phyloP scores from a whole-genome alignment of 2,329 filamentous ascomycete species.

The Aspergillus ustus region DNA sequence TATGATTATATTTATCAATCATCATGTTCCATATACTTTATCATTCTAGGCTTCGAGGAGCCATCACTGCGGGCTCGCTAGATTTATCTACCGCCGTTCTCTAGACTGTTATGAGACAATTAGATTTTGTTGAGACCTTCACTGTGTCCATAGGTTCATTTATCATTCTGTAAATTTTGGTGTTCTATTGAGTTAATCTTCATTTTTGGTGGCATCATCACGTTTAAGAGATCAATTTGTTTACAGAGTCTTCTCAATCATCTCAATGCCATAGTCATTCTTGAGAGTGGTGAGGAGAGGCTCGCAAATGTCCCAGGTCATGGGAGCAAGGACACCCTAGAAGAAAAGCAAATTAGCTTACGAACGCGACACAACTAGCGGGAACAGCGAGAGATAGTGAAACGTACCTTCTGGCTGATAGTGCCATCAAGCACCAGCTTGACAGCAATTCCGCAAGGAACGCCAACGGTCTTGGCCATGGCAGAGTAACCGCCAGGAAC shows the following conservation, averaged over 20 bases:
- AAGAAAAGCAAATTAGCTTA: background rate
- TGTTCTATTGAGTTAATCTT: conserved; percentile 15
- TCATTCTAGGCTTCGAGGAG: too few species aligned
- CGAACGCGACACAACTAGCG: too few species aligned
- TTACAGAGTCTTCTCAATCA: conserved; percentile 68
- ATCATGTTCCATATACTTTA: too few species aligned
- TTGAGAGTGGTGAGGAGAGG: conserved; percentile 78
- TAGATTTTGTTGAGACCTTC: background rate
- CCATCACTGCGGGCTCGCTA: too few species aligned
- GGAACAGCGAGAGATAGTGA: background rate
- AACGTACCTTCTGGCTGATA: conserved; percentile 62
- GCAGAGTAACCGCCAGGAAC: conserved; percentile 76
- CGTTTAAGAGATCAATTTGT: background rate
- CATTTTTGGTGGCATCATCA: conserved; percentile 13
- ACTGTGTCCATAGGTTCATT: background rate
- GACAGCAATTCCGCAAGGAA: conserved; percentile 75
- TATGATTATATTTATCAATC: too few species aligned
- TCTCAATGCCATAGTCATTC: conserved; percentile 73
- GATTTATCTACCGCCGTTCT: too few species aligned
- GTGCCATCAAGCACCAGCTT: conserved; percentile 78
- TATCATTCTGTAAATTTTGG: conserved; percentile 5
- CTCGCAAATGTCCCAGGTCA: conserved; percentile 71
- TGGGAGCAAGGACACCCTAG: conserved; percentile 73
- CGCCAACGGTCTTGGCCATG: conserved; percentile 82
- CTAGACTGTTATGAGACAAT: too few species aligned